Percentiles rank a stretch among this genome's conserved stretches.
Conservation (phyloP, 2,329 filamentous ascomycete species). For the Fusarium nelsonii region DNA sequence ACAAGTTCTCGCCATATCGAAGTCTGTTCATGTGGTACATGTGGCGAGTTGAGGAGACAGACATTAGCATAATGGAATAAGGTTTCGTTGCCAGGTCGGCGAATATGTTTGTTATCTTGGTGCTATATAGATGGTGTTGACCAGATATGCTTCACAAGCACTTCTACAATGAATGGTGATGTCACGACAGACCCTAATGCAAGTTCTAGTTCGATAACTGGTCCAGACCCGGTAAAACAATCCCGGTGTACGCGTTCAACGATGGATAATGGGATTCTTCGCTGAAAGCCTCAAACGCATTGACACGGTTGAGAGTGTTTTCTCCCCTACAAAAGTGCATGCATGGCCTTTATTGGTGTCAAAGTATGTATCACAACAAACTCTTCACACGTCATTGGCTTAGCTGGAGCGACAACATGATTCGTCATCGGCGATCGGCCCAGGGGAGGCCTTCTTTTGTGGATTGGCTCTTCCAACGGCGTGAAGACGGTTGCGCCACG, state of each 20-base stretch:
- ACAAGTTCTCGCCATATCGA: slow-evolving; percentile 86
- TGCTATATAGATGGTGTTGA: slow-evolving; percentile 15
- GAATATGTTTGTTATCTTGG: slow-evolving; percentile 26
- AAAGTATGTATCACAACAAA: not conserved
- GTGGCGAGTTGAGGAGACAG: slow-evolving; percentile 88
- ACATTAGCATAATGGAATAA: slow-evolving; percentile 71
- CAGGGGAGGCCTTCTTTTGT: slow-evolving; percentile 26
- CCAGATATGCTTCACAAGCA: slow-evolving; percentile 6
- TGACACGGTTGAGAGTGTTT: not conserved
- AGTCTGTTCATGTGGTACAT: slow-evolving; percentile 99
- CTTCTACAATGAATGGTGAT: slow-evolving; percentile 34
- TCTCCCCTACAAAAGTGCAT: slow-evolving; percentile 10
- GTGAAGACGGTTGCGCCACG: slow-evolving; percentile 33
- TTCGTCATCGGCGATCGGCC: slow-evolving; percentile 39
- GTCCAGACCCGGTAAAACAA: slow-evolving; percentile 10
- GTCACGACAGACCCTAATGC: slow-evolving; percentile 22
- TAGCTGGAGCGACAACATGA: slow-evolving; percentile 13
- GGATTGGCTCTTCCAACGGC: slow-evolving; percentile 24
- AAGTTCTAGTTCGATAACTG: slow-evolving; percentile 21
- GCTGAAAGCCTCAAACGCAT: not conserved
- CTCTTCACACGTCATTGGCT: slow-evolving; percentile 15
- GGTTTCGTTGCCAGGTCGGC: slow-evolving; percentile 33
- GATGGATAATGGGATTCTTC: slow-evolving; percentile 14
- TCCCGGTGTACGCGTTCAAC: slow-evolving; percentile 5
- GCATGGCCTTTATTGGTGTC: not conserved